Evolutionary conservation across 2,329 filamentous ascomycete genomes (phyloP), one percentile per base, ranked within the genome.

Genomic region (Monosporascus sp.): DNA sequence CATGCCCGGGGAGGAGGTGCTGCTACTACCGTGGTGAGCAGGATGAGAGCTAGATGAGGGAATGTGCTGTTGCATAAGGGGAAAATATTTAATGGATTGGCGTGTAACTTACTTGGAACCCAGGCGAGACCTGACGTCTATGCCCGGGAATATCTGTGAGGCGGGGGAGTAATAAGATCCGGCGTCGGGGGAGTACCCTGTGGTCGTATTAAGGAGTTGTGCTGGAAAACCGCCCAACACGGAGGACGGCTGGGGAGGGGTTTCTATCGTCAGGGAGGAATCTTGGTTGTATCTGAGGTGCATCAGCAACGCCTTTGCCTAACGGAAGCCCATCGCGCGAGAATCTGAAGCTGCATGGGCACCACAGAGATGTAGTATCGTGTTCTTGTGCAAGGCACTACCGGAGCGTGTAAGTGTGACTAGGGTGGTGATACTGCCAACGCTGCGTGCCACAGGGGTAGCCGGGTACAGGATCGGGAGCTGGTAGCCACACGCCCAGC

Each of bases 51-150:
- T 50, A 49, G 37, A 56, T 20, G 22, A n/a, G 50, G 49, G 50
- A 41, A 48, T 51, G 49, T 51, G 50, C 41, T 55, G 54, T 59
- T 52, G 53, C 54, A 55, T 41, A 49, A 41, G 40, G 46, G 47
- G 17, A 60, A 56, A 43, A 54, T 44, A 52, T 50, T 52, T 24
- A 26, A 26, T 40, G 51, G 49, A 51, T 55, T 49, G 55, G 55
- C 56, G 63, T 63, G 59, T 55, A 53, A 79, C 79, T 61, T 78
- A 84, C 80, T 73, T 80, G 62, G 78, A 77, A 64, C 72, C 75
- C 64, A 82, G 70, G 64, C 79, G 77, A 63, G 78, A 71, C 68
- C 80, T 77, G 63, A 77, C 71, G 70, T 82, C 79, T 57, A 82
- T 70, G 61, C 69, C 70, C 47, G 77, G 66, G 61, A 77, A 79